Evolutionary conservation across 2,329 filamentous ascomycete species (phyloP).

Genomic region (Erysiphe pulchra): DNA sequence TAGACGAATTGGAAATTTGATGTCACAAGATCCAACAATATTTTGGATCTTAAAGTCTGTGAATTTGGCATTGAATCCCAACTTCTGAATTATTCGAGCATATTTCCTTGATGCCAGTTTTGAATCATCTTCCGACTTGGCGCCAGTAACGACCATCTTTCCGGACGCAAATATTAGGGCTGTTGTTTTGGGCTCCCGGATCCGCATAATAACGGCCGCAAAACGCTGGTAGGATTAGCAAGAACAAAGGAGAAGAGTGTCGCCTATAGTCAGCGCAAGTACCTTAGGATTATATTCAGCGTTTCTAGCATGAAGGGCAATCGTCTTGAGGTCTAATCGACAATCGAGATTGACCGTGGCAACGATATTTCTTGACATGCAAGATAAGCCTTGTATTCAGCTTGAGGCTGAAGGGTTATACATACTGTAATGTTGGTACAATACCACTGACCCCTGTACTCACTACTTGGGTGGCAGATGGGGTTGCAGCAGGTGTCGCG

Average conservation of each 20-base stretch:
- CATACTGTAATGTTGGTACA: conserved; percentile 89
- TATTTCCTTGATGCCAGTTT: conserved; percentile 95
- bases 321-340: conserved; percentile 93
- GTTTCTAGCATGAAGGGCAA: conserved; percentile 90
- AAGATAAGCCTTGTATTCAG: conserved; percentile 25
- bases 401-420: conserved; percentile 24
- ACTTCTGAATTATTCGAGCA: conserved; percentile 97
- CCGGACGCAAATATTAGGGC: conserved; percentile 93
- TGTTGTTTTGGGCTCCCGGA: conserved; percentile 95
- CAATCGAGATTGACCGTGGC: conserved; percentile 96
- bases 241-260: conserved; percentile 10
- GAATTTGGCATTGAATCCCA: conserved; percentile 98
- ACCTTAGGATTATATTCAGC: conserved; percentile 98
- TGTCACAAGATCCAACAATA: conserved; percentile 94
- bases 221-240: conserved; percentile 47
- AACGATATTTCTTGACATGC: conserved; percentile 70
- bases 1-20: conserved; percentile 95
- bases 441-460: conserved; percentile 59
- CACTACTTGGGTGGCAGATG: conserved; percentile 33
- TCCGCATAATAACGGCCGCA: conserved; percentile 97
- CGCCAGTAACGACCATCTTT: conserved; percentile 98
- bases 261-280: conserved; percentile 21
- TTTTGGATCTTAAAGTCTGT: conserved; percentile 99
- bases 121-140: conserved; percentile 92
- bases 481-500: conserved; percentile 64